Percentiles rank a stretch among this genome's conserved stretches.
Conservation (phyloP, 306 rosid species). For the Purshia tridentata region DNA sequence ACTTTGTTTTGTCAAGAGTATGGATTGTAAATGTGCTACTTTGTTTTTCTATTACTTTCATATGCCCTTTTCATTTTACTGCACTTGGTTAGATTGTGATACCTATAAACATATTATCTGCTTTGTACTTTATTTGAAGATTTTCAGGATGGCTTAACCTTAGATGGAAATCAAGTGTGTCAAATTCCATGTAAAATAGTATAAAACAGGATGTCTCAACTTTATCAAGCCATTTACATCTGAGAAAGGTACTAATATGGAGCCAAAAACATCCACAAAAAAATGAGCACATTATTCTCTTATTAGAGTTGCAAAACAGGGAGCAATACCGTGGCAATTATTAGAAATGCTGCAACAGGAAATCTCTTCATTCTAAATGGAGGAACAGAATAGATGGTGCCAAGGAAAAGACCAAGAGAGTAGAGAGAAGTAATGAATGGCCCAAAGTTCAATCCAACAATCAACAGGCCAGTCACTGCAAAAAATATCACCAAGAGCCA, state of each 20-base stretch:
- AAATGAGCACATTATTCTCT: not conserved
- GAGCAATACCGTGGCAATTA: slow-evolving; percentile 78
- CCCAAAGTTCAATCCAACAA: slow-evolving; percentile 81
- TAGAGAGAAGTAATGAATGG: slow-evolving; percentile 84
- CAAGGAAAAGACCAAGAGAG: slow-evolving; percentile 81
- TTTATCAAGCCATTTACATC: not conserved
- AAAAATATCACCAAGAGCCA: slow-evolving; percentile 88
- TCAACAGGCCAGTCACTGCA: slow-evolving; percentile 70
- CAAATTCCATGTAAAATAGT: not conserved
- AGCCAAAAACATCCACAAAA: not conserved
- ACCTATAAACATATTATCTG: not conserved
- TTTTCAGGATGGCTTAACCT: not conserved
- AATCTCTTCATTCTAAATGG: slow-evolving; percentile 92
- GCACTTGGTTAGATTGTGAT: not conserved
- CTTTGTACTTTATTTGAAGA: not conserved
- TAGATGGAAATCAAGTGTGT: not conserved
- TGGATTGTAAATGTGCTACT: not conserved
- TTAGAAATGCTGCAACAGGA: slow-evolving; percentile 95
- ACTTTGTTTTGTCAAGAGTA: not conserved
- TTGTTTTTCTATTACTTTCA: not conserved
- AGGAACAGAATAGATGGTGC: slow-evolving; percentile 94
- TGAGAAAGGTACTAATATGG: not conserved
- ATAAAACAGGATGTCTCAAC: too few species aligned
- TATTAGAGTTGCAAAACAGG: slow-evolving; percentile 17
- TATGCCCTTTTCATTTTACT: not conserved